Evolutionary conservation across 2,329 filamentous ascomycete species (phyloP), one percentile per base, ranked within the genome.

Genomic region (Epichloe typhina): DNA sequence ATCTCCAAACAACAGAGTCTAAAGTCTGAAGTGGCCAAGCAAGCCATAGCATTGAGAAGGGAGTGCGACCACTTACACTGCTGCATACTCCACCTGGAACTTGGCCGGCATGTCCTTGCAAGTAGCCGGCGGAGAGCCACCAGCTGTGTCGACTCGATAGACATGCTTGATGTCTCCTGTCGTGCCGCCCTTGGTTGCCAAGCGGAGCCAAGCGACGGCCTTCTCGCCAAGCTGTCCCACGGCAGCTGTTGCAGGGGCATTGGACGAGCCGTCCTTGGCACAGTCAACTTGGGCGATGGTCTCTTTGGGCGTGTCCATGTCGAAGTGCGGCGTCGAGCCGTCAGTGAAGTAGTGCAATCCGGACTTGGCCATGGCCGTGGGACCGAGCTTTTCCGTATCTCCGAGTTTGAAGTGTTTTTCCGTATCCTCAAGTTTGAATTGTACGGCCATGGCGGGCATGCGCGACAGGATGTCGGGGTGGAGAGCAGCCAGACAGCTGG

Each of bases 281-380:
- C 80, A 82, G 21, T 77, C 71, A 1, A 74, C 78, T 52, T 82
- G 73, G 31, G 81, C 83, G 36, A 88, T 72, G 56, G 67, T 59
- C 52, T 69, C 63, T 3, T 66, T 58, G 0, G 69, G 62, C 1
- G 77, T 82, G 66, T 86, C 75, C 52, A 96, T 75, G 67, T 88
- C 77, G 74, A 97, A 97, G 66, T 84, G 83, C 0, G 91, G 85
- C 0, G 84, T 85, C 4, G 79, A 83, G 23, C 67, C 62, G 59
- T 82, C 77, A 54, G 72, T 72, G 75, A 96, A 95, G 76, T 80
- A 94, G 72, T 95, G 90, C 64, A 86, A 76, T 21, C 89, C 88
- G 15, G 83, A 82, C 51, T 88, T 70, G 50, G 73, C 69, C 43
- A 86, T 71, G 64, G 81, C 77, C 55, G 76, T 76, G 0, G 83